phyloP scores from a whole-genome alignment of 768 basidiomycete genomes.

The Amanita jacksonii region DNA sequence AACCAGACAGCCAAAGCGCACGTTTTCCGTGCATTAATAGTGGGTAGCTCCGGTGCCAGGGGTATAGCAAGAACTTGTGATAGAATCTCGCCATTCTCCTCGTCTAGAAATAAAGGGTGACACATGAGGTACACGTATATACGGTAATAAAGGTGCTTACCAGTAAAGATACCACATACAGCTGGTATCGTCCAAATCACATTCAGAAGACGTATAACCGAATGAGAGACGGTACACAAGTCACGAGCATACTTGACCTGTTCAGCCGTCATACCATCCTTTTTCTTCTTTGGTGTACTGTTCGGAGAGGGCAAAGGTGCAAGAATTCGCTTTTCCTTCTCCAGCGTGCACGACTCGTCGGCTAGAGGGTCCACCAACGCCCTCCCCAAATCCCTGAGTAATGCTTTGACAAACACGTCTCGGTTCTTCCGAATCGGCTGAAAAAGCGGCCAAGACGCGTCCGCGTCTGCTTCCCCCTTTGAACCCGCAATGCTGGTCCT shows the following conservation, averaged over 20 bases:
- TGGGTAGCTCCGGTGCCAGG: slow-evolving; percentile 56
- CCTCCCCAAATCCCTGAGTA: slow-evolving; percentile 61
- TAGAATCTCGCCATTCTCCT: slow-evolving; percentile 49
- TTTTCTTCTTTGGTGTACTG: slow-evolving; percentile 57
- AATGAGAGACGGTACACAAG: slow-evolving; percentile 63
- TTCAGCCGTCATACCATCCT: slow-evolving; percentile 64
- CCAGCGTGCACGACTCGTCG: slow-evolving; percentile 16
- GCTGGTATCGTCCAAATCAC: slow-evolving; percentile 53
- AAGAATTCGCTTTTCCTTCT: slow-evolving; percentile 18
- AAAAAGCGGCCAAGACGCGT: slow-evolving; percentile 64
- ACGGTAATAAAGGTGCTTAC: slow-evolving; percentile 26
- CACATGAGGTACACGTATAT: slow-evolving; percentile 24
- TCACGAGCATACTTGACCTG: slow-evolving; percentile 76
- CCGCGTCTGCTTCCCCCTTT: slow-evolving; percentile 35
- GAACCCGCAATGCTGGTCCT: slow-evolving; percentile 33
- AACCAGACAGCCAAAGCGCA: slow-evolving; percentile 71
- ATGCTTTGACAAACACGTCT: slow-evolving; percentile 40
- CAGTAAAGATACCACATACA: slow-evolving; percentile 48
- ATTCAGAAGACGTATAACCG: slow-evolving; percentile 56
- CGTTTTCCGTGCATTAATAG: slow-evolving; percentile 81
- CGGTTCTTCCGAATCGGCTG: slow-evolving; percentile 53
- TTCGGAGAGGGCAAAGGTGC: slow-evolving; percentile 55
- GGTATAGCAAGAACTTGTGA: slow-evolving; percentile 64
- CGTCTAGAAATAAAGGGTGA: slow-evolving; percentile 35
- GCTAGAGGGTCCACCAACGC: slow-evolving; percentile 50